phyloP scores from a whole-genome alignment of 164 flowering plant species.

The Protea cynaroides region DNA sequence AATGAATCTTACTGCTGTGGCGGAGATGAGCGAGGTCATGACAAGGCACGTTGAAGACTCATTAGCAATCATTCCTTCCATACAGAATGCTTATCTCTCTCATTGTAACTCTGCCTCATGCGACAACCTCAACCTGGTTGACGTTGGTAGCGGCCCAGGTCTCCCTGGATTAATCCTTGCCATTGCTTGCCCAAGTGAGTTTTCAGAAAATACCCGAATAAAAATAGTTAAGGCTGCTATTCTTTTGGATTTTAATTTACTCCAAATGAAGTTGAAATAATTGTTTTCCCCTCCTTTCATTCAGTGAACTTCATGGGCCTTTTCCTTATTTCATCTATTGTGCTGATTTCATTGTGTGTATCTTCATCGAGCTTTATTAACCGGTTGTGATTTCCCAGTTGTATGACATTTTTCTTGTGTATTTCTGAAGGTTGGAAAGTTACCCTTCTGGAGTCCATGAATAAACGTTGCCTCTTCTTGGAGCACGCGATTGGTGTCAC shows the following conservation, averaged over 20 bases:
- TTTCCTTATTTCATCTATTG: neutral
- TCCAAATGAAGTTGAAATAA: too few species aligned
- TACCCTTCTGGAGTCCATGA: conserved; percentile 76
- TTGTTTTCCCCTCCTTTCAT: too few species aligned
- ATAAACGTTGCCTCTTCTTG: conserved; percentile 76
- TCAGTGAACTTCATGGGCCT: neutral
- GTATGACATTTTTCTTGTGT: conserved; percentile 9
- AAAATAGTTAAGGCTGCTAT: neutral
- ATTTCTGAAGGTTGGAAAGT: conserved; percentile 58
- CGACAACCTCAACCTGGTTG: conserved; percentile 52
- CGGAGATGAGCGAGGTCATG: conserved; percentile 64
- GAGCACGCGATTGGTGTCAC: conserved; percentile 63
- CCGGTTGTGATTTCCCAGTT: too few species aligned
- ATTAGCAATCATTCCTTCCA: conserved; percentile 66
- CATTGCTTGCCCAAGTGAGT: conserved; percentile 72
- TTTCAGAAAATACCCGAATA: neutral
- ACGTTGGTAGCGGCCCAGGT: conserved; percentile 84
- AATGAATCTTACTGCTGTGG: conserved; percentile 68
- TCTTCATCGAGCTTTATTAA: neutral
- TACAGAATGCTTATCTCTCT: conserved; percentile 34
- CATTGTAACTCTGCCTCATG: conserved; percentile 35
- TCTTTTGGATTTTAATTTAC: too few species aligned
- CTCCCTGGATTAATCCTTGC: conserved; percentile 89
- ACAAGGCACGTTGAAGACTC: conserved; percentile 89
- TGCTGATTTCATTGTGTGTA: neutral